Conservation (phyloP, 192 early-diverging fungal genomes). For the Linnemannia hyalina region DNA sequence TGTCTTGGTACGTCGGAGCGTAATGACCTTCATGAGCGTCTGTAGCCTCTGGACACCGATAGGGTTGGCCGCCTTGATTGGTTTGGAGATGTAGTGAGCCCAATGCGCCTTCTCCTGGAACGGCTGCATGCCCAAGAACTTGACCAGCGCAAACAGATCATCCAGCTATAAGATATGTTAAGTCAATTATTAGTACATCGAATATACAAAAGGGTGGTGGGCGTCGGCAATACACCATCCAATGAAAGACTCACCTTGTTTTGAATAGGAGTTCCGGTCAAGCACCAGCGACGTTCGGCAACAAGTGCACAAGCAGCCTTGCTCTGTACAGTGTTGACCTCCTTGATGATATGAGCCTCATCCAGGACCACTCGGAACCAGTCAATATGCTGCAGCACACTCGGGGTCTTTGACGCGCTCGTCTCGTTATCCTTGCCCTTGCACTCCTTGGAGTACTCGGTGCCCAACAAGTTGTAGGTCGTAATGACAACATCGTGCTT, state of each 20-base stretch:
- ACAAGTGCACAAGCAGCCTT: conserved; percentile 78
- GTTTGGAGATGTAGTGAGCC: conserved; percentile 54
- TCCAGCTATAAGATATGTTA: conserved; percentile 65
- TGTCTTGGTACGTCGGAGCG: conserved; percentile 91
- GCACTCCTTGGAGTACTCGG: conserved; percentile 60
- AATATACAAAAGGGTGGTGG: neutral
- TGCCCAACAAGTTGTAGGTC: conserved; percentile 62
- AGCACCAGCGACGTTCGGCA: conserved; percentile 84
- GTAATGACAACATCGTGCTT: conserved; percentile 65
- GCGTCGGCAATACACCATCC: neutral
- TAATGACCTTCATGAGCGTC: conserved; percentile 80
- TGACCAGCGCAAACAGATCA: conserved; percentile 89
- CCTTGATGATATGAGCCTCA: conserved; percentile 96
- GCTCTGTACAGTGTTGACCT: conserved; percentile 77
- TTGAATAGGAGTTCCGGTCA: conserved; percentile 93
- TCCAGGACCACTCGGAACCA: conserved; percentile 93
- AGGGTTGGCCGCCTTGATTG: conserved; percentile 55
- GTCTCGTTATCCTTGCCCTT: conserved; percentile 35
- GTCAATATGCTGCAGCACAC: conserved; percentile 72
- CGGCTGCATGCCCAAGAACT: conserved; percentile 77
- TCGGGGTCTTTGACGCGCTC: conserved; percentile 28
- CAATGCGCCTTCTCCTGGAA: conserved; percentile 58
- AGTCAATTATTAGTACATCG: neutral
- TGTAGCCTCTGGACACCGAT: conserved; percentile 64
- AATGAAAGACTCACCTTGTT: conserved; percentile 35